phyloP scores from a whole-genome alignment of 2,329 filamentous ascomycete genomes.

The Fusarium sp. region DNA sequence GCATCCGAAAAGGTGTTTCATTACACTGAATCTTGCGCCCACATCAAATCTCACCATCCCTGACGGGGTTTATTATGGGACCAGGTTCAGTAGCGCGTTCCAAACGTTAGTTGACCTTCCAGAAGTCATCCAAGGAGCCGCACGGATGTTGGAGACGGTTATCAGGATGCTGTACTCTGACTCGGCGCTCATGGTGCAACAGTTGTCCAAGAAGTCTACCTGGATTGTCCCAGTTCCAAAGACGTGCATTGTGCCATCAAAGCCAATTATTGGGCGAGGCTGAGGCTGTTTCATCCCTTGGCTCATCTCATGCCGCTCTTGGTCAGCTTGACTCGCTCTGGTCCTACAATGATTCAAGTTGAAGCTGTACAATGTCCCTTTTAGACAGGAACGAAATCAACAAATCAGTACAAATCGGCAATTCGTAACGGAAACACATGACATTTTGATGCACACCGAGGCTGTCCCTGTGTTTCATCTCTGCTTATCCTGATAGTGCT shows the following conservation, averaged over 20 bases:
- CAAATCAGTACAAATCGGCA: slow-evolving; percentile 17
- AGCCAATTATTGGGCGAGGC: slow-evolving; percentile 30
- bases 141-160: slow-evolving; percentile 36
- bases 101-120: slow-evolving; percentile 45
- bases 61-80: slow-evolving; percentile 44
- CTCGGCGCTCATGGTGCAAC: slow-evolving; percentile 26
- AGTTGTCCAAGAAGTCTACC: slow-evolving; percentile 20
- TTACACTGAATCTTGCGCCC: slow-evolving; percentile 44
- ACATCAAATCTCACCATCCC: slow-evolving; percentile 29
- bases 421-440: slow-evolving; percentile 37
- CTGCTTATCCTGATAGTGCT: slow-evolving; percentile 26
- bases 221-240: slow-evolving; percentile 34
- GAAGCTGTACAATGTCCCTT: slow-evolving; percentile 23
- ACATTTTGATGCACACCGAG: slow-evolving; percentile 24
- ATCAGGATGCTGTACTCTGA: slow-evolving; percentile 21
- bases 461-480: slow-evolving; percentile 43
- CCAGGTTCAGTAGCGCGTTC: slow-evolving; percentile 47
- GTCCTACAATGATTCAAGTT: slow-evolving; percentile 30
- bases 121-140: slow-evolving; percentile 45
- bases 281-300: slow-evolving; percentile 43
- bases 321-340: slow-evolving; percentile 29
- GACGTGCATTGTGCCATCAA: slow-evolving; percentile 33
- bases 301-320: slow-evolving; percentile 25
- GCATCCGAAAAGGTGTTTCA: slow-evolving; percentile 26
- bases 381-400: neutral